Evolutionary conservation across 2,329 filamentous ascomycete genomes (phyloP).

Genomic region (Diaporthe sp.): DNA sequence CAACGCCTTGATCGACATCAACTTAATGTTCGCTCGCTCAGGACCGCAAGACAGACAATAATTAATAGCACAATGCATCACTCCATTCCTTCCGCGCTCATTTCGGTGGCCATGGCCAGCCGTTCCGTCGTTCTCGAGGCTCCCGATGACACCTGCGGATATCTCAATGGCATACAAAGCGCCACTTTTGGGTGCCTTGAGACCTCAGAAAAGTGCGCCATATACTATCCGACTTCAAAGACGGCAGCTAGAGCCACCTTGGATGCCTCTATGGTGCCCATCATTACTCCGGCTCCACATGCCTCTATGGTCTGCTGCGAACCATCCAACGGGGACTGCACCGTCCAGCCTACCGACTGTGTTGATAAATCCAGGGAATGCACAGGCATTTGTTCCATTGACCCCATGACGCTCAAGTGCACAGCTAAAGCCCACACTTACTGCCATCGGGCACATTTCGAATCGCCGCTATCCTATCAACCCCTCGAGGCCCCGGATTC

Average conservation of each 20-base stretch:
- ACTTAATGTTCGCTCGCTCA: not conserved
- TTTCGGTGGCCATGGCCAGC: conserved; percentile 14
- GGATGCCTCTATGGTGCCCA: not conserved
- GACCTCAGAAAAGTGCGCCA: conserved; percentile 18
- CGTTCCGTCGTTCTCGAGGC: conserved; percentile 25
- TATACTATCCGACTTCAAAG: conserved; percentile 30
- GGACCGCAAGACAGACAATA: not conserved
- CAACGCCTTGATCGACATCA: not conserved
- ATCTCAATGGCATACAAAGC: conserved; percentile 8
- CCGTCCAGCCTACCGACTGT: conserved; percentile 27
- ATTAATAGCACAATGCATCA: not conserved
- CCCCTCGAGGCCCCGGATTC: not conserved
- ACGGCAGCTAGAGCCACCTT: not conserved
- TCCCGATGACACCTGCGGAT: conserved; percentile 28
- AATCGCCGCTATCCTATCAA: conserved; percentile 19
- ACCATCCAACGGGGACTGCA: not conserved
- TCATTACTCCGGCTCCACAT: conserved; percentile 13
- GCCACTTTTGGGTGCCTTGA: not conserved
- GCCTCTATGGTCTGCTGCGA: conserved; percentile 24
- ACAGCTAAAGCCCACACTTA: not conserved
- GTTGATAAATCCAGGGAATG: conserved; percentile 22
- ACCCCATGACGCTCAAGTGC: conserved; percentile 33
- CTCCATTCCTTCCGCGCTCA: not conserved
- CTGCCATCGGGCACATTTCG: conserved; percentile 24
- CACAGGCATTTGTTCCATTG: conserved; percentile 18